Percentiles rank a stretch among this genome's conserved stretches.
These are phyloP conservation scores for Penicillium italicum DNA, from an alignment of 2,329 filamentous ascomycete genomes.

Conservation along the genomic window DNA sequence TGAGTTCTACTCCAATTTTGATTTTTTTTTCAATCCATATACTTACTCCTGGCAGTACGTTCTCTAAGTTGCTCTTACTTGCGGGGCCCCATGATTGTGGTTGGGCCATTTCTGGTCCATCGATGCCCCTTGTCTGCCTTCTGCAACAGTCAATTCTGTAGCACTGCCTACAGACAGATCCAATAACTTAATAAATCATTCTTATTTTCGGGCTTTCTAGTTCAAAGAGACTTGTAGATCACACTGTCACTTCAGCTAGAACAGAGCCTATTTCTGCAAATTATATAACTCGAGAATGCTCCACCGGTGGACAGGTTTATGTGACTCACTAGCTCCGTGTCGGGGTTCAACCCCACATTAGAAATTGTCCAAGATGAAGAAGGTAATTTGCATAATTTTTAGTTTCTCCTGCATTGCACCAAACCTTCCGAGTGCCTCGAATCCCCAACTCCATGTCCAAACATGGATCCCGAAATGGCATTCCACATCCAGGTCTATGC, in stretches of 20 bases:
- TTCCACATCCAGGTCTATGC: not conserved
- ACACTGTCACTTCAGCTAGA: not conserved
- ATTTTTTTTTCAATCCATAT: not conserved
- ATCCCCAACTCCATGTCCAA: not conserved
- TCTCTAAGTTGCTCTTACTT: not conserved
- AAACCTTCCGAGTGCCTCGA: not conserved
- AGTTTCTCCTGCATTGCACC: not conserved
- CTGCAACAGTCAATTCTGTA: not conserved
- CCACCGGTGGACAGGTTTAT: not conserved
- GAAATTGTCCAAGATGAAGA: not conserved
- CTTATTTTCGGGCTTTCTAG: not conserved
- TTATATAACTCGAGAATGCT: not conserved
- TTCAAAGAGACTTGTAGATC: not conserved
- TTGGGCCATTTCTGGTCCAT: not conserved
- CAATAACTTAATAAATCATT: not conserved
- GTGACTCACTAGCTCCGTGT: not conserved
- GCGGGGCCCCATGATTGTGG: not conserved
- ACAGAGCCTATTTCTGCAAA: no score
- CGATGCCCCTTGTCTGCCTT: not conserved
- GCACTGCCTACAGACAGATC: not conserved
- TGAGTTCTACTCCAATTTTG: slow-evolving; percentile 31
- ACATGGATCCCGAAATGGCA: not conserved
- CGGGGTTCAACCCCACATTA: not conserved
- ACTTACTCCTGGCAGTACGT: slow-evolving; percentile 9
- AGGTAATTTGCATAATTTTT: not conserved